These are phyloP conservation scores for Trypanosoma scelopori DNA, from an alignment of 208 protist species.

Conservation along the genomic window DNA sequence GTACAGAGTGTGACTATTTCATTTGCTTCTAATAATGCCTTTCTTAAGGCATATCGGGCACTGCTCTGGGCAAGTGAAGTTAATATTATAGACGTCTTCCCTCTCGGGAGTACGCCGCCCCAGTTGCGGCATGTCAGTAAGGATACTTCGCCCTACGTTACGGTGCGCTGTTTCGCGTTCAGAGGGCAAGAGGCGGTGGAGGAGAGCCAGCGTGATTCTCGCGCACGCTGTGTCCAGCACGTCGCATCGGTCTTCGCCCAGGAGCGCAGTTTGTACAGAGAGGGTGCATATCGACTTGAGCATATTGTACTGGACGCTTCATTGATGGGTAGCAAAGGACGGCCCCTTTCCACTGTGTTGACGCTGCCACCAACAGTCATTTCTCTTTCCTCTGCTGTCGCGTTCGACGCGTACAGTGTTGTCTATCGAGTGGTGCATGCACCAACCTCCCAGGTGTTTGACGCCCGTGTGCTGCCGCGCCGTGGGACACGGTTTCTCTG, in stretches of 20 bases:
- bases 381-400: slow-evolving; percentile 42
- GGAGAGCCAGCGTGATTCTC: background rate
- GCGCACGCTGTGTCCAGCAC: background rate
- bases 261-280: background rate
- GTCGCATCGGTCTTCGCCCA: slow-evolving; percentile 7
- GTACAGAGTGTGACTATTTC: slow-evolving; percentile 66
- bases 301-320: slow-evolving; percentile 10
- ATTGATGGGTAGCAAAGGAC: background rate
- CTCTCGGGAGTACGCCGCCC: background rate
- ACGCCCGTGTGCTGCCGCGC: slow-evolving; percentile 75
- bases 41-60: slow-evolving; percentile 81
- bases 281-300: slow-evolving; percentile 4
- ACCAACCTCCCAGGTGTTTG: slow-evolving; percentile 73
- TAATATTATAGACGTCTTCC: slow-evolving; percentile 58
- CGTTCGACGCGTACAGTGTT: slow-evolving; percentile 60
- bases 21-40: slow-evolving; percentile 67
- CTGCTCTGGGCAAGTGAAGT: slow-evolving; percentile 84
- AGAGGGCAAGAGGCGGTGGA: slow-evolving; percentile 26
- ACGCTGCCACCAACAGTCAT: background rate
- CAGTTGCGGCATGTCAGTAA: slow-evolving; percentile 16
- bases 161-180: slow-evolving; percentile 58
- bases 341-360: background rate
- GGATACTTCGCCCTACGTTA: slow-evolving; percentile 31
- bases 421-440: slow-evolving; percentile 69
- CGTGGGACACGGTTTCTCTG: slow-evolving; percentile 55